Evolutionary conservation across 106 monocot species (phyloP), one percentile per base, ranked within the genome.

Genomic region (Dioscorea alata): DNA sequence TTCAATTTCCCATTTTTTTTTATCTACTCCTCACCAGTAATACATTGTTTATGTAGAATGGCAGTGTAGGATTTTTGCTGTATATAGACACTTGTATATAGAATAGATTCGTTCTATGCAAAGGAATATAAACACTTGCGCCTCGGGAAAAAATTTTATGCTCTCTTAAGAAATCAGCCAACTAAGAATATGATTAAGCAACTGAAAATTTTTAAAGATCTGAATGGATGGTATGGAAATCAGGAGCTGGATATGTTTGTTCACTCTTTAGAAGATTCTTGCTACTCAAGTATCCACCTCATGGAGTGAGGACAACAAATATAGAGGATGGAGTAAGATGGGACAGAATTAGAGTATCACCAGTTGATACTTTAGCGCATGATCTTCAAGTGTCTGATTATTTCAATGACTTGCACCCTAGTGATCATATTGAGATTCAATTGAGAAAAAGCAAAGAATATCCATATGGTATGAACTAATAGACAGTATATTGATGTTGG

Each of bases 361-460:
- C 82, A 5, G 76, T 91, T 42, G 74, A 73, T 22, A 90, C 88
- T 56, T 28, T 83, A 23, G 69, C 90, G 19, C 79, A 88, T 59
- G 81, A 83, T 24, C 87, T 94, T 59, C 83, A 94, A 49, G 42
- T 71, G 24, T 90, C 90, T 12, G 76, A 83, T 53, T 94, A 88
- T 64, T 75, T 88, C 54, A 63, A 62, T 28, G 85, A 90, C 21
- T 59, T 94, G 52, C 67, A 54, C 13, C 94, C 94, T 8, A 85
- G 87, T 1, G 88, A 94, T 70, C 87, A 90, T 71, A 79, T 94
- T 22, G 94, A 94, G 73, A 86, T 90, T 64, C 94, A 90, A 64
- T 94, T 90, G 94, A 80, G 94, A 67, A 83, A 79, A 62, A 90
- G 71, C 85, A 94, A 94, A 57, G 90, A 88, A 18, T 88, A 85